Conservation (phyloP, 352 stramenopile genomes). For the Phytophthora pini region DNA sequence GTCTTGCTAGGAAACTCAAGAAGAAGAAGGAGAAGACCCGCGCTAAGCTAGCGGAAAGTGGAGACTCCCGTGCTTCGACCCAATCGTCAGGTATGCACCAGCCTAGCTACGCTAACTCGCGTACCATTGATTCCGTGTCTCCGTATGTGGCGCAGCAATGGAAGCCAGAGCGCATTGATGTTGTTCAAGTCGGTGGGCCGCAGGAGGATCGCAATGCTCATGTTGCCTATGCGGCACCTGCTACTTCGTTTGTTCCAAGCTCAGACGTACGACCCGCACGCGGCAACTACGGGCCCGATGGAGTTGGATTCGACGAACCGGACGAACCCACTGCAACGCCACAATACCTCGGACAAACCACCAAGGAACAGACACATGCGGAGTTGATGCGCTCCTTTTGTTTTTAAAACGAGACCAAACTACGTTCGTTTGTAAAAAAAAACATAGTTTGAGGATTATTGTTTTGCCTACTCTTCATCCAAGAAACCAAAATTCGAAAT, state of each 20-base stretch:
- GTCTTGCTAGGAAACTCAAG: constrained; percentile 22
- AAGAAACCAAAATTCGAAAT: too few relatives aligned
- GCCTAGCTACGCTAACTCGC: constrained; percentile 18
- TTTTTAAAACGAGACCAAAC: constrained; percentile 12
- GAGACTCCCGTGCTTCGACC: constrained; percentile 11
- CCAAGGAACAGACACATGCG: constrained; percentile 20
- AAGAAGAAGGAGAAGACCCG: constrained; percentile 32
- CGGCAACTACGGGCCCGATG: constrained; percentile 7
- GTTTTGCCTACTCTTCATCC: too few relatives aligned
- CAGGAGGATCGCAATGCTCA: neutral
- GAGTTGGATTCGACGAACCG: constrained; percentile 18
- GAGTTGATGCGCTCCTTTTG: constrained; percentile 30
- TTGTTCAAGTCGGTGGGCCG: neutral
- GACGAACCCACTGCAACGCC: neutral
- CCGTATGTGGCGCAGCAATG: constrained; percentile 15
- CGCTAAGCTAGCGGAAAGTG: constrained; percentile 12
- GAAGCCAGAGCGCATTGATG: neutral
- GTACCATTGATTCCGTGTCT: constrained; percentile 20
- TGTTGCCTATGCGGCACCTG: neutral
- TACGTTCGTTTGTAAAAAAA: too few relatives aligned
- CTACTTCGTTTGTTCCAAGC: neutral
- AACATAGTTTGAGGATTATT: too few relatives aligned
- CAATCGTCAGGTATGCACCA: constrained; percentile 21
- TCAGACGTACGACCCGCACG: neutral
- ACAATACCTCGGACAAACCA: constrained; percentile 21